These are phyloP conservation scores for Streptanthus diversifolius DNA, from an alignment of 345 rosid species.

Conservation along the genomic window DNA sequence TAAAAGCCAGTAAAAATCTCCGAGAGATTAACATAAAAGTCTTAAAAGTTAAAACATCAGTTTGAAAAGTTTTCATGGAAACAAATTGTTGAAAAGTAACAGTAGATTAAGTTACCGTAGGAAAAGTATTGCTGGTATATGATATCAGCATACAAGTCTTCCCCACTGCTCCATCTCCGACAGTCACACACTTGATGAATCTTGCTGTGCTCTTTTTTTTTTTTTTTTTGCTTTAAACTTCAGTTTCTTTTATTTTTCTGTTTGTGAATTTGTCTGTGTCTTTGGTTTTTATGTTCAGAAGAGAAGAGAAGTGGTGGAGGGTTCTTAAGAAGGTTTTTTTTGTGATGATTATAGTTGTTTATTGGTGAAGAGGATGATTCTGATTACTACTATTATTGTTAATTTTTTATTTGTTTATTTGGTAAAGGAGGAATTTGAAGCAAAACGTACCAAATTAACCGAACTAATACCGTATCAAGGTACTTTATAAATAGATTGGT, in stretches of 20 bases:
- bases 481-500: not conserved
- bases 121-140: constrained; percentile 75
- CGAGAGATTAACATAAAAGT: not conserved
- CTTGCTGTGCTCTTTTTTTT: constrained; percentile 52
- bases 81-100: not conserved
- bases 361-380: constrained; percentile 34
- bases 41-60: not conserved
- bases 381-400: constrained; percentile 12
- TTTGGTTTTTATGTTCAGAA: constrained; percentile 17
- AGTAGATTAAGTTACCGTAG: constrained; percentile 42
- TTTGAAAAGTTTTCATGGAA: not conserved
- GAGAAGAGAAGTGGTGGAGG: constrained; percentile 20
- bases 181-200: constrained; percentile 77
- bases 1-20: not conserved
- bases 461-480: not conserved
- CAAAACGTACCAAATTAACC: not conserved
- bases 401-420: constrained; percentile 5
- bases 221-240: not conserved
- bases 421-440: constrained; percentile 5
- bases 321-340: constrained; percentile 27
- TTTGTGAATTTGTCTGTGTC: constrained; percentile 6
- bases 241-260: not conserved
- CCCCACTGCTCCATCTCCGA: constrained; percentile 85
- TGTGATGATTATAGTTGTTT: constrained; percentile 30
- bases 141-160: constrained; percentile 85